phyloP scores from a whole-genome alignment of 2,329 filamentous ascomycete genomes.

The Pseudogymnoascus sp. region DNA sequence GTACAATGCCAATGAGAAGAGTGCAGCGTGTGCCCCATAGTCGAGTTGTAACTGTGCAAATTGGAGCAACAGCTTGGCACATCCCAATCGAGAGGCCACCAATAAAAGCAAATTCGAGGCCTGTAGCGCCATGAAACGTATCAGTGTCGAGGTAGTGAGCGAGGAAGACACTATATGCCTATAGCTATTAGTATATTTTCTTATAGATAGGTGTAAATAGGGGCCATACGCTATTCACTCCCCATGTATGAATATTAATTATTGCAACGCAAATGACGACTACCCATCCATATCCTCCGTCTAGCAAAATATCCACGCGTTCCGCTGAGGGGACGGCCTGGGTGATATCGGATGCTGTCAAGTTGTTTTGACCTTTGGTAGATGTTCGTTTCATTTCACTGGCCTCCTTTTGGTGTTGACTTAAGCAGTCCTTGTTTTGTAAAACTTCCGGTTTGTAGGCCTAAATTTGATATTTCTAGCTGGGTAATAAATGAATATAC shows the following conservation, averaged over 20 bases:
- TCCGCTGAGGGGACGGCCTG: no score
- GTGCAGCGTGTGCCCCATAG: constrained; percentile 55
- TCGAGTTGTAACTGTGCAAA: constrained; percentile 40
- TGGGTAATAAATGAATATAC: no score
- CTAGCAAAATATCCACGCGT: background rate
- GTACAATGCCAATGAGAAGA: constrained; percentile 54
- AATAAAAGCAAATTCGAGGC: constrained; percentile 68
- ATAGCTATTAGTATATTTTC: background rate
- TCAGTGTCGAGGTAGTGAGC: constrained; percentile 63
- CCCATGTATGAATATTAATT: constrained; percentile 34
- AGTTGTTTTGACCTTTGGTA: no score
- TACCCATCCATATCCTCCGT: constrained; percentile 49
- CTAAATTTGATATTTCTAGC: no score
- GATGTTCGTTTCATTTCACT: no score
- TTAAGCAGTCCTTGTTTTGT: no score
- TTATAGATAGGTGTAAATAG: background rate
- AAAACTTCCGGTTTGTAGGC: no score
- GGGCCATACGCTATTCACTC: constrained; percentile 34
- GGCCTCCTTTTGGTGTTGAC: no score
- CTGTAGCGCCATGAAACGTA: constrained; percentile 53
- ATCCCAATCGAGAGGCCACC: constrained; percentile 59
- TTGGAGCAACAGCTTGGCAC: constrained; percentile 59
- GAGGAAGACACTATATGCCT: constrained; percentile 66
- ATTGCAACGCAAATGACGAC: constrained; percentile 31
- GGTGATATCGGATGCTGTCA: no score